These are phyloP conservation scores for Boletus subparvulus DNA, from an alignment of 768 basidiomycete genomes.

Conservation along the genomic window DNA sequence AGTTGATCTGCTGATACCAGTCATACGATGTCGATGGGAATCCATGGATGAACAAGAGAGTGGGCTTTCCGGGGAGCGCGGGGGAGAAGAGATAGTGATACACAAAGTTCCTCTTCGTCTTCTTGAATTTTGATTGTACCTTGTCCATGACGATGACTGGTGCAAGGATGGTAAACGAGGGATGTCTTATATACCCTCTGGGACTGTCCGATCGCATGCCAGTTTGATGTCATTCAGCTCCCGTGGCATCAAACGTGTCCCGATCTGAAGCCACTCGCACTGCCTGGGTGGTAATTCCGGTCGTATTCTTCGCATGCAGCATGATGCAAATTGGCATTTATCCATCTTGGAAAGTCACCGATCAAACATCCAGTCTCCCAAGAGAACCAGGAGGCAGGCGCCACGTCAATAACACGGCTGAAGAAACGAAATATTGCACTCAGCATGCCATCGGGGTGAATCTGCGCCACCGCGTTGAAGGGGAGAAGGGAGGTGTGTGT, in stretches of 20 bases:
- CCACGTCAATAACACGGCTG: neutral
- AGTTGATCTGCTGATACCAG: conserved; percentile 42
- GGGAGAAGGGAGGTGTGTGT: neutral
- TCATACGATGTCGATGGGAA: conserved; percentile 44
- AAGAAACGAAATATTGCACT: neutral
- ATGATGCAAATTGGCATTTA: neutral
- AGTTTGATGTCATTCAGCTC: conserved; percentile 6
- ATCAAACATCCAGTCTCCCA: conserved; percentile 1
- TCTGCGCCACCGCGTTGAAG: neutral
- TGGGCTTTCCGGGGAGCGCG: conserved; percentile 31
- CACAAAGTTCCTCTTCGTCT: conserved; percentile 33
- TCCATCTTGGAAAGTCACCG: neutral
- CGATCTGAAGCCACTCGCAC: conserved; percentile 18
- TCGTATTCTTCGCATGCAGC: neutral
- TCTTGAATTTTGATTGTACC: conserved; percentile 33
- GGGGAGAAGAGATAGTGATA: conserved; percentile 38
- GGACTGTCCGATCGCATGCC: conserved; percentile 13
- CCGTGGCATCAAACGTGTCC: conserved; percentile 15
- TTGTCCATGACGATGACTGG: conserved; percentile 22
- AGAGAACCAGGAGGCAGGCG: neutral
- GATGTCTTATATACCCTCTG: conserved; percentile 6
- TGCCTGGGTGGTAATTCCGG: conserved; percentile 10
- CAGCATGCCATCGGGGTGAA: neutral
- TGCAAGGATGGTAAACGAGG: neutral
- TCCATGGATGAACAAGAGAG: conserved; percentile 45